phyloP scores from a whole-genome alignment of 805 yeast species.

The Barnettozyma wickerhamii region DNA sequence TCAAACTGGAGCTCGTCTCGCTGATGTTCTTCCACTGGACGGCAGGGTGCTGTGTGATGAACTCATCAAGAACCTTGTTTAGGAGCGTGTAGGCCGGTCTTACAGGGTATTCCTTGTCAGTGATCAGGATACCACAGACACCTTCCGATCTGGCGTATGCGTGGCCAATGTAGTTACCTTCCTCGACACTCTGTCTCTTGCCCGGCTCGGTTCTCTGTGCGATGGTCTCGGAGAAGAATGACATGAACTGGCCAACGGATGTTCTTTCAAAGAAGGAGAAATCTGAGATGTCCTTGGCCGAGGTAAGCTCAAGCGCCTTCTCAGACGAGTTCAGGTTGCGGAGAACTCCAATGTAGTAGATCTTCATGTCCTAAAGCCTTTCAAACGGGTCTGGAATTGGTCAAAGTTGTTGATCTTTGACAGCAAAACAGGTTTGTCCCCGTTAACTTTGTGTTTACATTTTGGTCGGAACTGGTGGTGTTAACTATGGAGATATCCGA shows the following conservation, averaged over 20 bases:
- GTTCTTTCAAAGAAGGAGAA: conserved; percentile 87
- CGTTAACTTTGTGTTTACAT: not conserved
- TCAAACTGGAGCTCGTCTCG: conserved; percentile 41
- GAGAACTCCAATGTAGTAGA: conserved; percentile 84
- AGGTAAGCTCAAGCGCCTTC: conserved; percentile 69
- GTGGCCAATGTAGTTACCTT: conserved; percentile 81
- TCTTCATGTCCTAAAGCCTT: too few species aligned
- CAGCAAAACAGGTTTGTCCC: not conserved
- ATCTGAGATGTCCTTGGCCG: conserved; percentile 77
- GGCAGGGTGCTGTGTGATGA: conserved; percentile 75
- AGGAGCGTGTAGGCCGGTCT: conserved; percentile 93
- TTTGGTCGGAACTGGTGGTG: not conserved
- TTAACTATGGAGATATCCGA: not conserved
- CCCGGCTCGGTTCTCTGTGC: conserved; percentile 84
- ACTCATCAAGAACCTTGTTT: conserved; percentile 89
- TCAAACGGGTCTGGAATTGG: too few species aligned
- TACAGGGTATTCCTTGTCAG: conserved; percentile 95
- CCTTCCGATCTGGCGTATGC: conserved; percentile 90
- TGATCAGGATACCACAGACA: conserved; percentile 82
- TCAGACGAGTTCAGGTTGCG: conserved; percentile 49
- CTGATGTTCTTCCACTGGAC: conserved; percentile 57
- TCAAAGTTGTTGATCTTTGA: not conserved
- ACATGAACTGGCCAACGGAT: conserved; percentile 87
- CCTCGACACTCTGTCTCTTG: conserved; percentile 92
- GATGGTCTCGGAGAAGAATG: conserved; percentile 88